Conservation (phyloP, 306 rosid genomes). For the Malus domestica region DNA sequence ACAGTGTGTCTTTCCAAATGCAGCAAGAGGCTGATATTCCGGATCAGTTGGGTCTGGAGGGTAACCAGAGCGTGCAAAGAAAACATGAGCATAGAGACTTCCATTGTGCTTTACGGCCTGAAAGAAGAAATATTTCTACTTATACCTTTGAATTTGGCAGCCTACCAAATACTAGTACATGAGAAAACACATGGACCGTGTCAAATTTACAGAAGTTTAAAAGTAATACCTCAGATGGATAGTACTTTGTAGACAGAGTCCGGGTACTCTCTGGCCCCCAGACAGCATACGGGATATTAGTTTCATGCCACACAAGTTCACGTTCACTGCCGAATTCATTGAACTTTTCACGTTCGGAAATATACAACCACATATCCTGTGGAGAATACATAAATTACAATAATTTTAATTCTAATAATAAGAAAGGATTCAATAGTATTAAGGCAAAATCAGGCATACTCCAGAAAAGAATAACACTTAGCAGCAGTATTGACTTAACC, state of each 20-base stretch:
- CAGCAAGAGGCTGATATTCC: constrained; percentile 67
- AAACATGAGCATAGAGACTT: constrained; percentile 75
- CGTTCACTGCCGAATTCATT: constrained; percentile 63
- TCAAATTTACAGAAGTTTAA: not conserved
- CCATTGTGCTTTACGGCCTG: constrained; percentile 81
- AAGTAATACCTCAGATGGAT: constrained; percentile 66
- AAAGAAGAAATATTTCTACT: constrained; percentile 8
- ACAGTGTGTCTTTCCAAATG: constrained; percentile 74
- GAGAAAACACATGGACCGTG: not conserved
- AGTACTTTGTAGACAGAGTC: constrained; percentile 49
- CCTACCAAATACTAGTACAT: not conserved
- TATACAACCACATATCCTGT: constrained; percentile 96
- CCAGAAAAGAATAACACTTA: not conserved
- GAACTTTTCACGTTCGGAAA: constrained; percentile 70
- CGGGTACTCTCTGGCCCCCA: constrained; percentile 72
- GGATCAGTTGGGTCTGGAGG: constrained; percentile 88
- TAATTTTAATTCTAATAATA: constrained; percentile 1
- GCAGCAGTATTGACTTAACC: not conserved
- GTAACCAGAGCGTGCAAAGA: constrained; percentile 82
- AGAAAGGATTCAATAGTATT: not conserved
- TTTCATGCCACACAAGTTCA: constrained; percentile 90
- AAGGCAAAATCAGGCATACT: not conserved
- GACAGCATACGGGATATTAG: constrained; percentile 68
- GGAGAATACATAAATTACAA: constrained; percentile 7
- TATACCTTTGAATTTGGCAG: constrained; percentile 1